Conservation (phyloP, 2,329 filamentous ascomycete genomes). For the Trichophyton schoenleinii region DNA sequence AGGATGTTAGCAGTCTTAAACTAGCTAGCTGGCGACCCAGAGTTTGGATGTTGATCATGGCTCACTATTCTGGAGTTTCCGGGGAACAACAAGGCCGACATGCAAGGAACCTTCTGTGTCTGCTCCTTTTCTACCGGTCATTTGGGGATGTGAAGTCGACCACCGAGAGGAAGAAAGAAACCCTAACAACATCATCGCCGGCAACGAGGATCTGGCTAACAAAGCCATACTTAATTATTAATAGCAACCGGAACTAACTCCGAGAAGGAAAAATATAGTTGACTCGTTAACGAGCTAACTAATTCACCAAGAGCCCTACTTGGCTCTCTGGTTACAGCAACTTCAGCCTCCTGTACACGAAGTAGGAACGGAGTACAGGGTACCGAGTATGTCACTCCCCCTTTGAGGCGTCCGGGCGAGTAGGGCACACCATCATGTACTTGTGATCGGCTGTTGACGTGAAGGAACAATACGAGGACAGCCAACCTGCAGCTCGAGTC, state of each 20-base stretch:
- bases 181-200: background rate
- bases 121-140: background rate
- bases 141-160: background rate
- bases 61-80: background rate
- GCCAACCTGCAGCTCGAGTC: background rate
- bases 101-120: background rate
- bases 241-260: background rate
- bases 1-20: background rate
- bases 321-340: background rate
- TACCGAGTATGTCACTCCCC: background rate
- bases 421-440: background rate
- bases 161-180: background rate
- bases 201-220: background rate
- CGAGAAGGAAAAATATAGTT: background rate
- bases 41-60: background rate
- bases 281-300: background rate
- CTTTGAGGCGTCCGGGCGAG: background rate
- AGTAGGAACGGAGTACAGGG: background rate
- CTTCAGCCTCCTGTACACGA: background rate
- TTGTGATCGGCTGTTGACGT: background rate
- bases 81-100: background rate
- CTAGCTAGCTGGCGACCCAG: background rate
- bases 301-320: background rate
- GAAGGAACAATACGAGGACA: background rate
- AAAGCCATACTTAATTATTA: background rate